These are phyloP conservation scores for Geoglossum glabrum DNA, from an alignment of 495 filamentous ascomycete genomes.

Conservation along the genomic window DNA sequence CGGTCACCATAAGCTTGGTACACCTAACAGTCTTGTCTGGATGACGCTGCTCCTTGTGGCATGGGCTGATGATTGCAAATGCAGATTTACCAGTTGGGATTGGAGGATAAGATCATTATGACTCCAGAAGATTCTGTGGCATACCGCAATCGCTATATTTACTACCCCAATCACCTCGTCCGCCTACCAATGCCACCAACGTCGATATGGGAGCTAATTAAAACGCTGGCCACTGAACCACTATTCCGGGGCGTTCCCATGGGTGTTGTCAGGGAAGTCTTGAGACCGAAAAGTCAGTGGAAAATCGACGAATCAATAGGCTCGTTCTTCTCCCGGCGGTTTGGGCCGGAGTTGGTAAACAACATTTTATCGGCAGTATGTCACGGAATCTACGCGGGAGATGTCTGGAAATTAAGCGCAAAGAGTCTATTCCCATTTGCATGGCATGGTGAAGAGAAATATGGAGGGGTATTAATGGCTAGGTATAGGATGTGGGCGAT, in stretches of 20 bases:
- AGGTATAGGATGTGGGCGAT: not conserved
- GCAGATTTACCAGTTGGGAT: constrained; percentile 41
- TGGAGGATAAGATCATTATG: constrained; percentile 42
- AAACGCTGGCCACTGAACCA: constrained; percentile 36
- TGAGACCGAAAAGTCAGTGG: constrained; percentile 12
- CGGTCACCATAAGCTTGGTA: constrained; percentile 38
- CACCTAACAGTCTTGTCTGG: constrained; percentile 1
- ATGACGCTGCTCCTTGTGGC: not conserved
- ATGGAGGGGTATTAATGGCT: constrained; percentile 15
- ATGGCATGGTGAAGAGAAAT: constrained; percentile 29
- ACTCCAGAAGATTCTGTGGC: constrained; percentile 28
- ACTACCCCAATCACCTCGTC: constrained; percentile 80
- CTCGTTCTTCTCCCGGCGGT: constrained; percentile 38
- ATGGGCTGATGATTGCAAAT: not conserved
- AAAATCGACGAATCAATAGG: constrained; percentile 50
- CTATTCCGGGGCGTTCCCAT: constrained; percentile 32
- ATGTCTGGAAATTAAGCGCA: constrained; percentile 60
- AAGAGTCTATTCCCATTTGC: constrained; percentile 34
- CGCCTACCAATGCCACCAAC: constrained; percentile 32
- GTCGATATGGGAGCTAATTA: constrained; percentile 12
- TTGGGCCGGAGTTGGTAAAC: constrained; percentile 38
- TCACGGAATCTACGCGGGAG: constrained; percentile 90
- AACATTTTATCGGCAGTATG: constrained; percentile 60
- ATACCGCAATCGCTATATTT: constrained; percentile 56
- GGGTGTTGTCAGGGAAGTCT: constrained; percentile 23